Percentiles rank a stretch among this genome's conserved stretches.
Evolutionary conservation across 129 eudicot genomes (phyloP).

Genomic region (Flaveria bidentis): DNA sequence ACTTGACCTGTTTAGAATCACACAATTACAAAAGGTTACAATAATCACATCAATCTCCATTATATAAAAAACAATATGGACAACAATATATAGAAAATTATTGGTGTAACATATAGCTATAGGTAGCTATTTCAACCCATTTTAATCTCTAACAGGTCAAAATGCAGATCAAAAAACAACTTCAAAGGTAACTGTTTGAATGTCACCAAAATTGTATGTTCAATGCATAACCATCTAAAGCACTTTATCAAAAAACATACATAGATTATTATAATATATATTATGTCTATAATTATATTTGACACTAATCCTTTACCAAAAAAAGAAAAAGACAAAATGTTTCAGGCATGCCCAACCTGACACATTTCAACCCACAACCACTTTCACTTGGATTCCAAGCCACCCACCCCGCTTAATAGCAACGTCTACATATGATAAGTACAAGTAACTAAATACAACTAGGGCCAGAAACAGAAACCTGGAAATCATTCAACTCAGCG

Average conservation of each 20-base stretch:
- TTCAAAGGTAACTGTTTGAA: background rate
- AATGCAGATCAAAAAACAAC: background rate
- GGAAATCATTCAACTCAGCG: conserved; percentile 94
- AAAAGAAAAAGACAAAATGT: background rate
- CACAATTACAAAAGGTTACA: background rate
- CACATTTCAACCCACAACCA: background rate
- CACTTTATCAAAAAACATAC: background rate
- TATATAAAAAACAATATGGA: conserved; percentile 3
- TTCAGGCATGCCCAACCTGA: background rate
- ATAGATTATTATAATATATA: background rate
- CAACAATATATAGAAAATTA: background rate
- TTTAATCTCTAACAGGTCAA: background rate
- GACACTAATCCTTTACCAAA: background rate
- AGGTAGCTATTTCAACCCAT: background rate
- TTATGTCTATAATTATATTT: background rate
- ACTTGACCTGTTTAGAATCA: conserved; percentile 65
- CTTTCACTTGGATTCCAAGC: background rate
- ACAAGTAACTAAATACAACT: conserved; percentile 23
- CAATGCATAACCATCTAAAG: background rate
- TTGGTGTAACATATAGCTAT: conserved; percentile 2
- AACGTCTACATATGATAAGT: background rate
- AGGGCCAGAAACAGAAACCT: conserved; percentile 49
- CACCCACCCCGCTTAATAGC: background rate
- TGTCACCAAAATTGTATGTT: background rate
- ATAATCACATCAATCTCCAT: background rate